These are phyloP conservation scores for Rhodotorula sp. DNA, from an alignment of 1,284 basidiomycete species.

Conservation along the genomic window DNA sequence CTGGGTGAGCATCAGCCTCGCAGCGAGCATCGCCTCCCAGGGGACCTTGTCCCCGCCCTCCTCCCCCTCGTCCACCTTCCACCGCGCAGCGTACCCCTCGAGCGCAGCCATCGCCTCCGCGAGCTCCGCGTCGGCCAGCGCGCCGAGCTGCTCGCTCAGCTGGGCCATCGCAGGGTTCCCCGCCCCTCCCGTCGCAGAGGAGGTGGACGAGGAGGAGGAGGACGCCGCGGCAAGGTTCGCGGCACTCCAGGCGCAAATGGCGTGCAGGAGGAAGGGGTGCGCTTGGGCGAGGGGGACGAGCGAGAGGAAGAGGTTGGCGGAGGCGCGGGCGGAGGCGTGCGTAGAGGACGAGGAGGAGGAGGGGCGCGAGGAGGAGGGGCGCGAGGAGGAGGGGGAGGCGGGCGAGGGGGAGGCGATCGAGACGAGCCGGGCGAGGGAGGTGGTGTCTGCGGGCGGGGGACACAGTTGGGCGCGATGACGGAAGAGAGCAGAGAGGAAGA, in stretches of 20 bases:
- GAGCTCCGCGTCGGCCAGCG: slow-evolving; percentile 13
- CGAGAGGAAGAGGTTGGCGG: slow-evolving; percentile 32
- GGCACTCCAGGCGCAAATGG: slow-evolving; percentile 25
- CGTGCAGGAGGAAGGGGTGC: slow-evolving; percentile 16
- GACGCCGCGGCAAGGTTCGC: slow-evolving; percentile 31
- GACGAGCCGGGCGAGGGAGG: slow-evolving; percentile 25
- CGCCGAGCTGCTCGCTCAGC: slow-evolving; percentile 19
- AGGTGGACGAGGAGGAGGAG: not conserved
- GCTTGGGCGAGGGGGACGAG: slow-evolving; percentile 28
- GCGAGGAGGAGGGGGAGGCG: not conserved
- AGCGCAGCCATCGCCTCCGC: not conserved
- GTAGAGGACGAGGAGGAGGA: slow-evolving; percentile 1
- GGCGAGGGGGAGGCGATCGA: slow-evolving; percentile 21
- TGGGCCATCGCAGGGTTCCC: slow-evolving; percentile 20
- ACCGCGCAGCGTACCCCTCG: not conserved
- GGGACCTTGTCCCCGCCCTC: not conserved
- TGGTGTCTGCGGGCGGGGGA: slow-evolving; percentile 6
- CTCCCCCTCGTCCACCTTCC: not conserved
- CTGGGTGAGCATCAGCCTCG: slow-evolving; percentile 23
- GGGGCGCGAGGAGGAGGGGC: not conserved
- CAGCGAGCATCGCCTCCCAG: slow-evolving; percentile 28
- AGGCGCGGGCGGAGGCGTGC: no score
- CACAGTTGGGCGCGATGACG: no score
- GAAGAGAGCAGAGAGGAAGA: no score
- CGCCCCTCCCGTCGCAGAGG: not conserved